Conservation (phyloP, 2,329 filamentous ascomycete genomes). For the Claviceps citrina region DNA sequence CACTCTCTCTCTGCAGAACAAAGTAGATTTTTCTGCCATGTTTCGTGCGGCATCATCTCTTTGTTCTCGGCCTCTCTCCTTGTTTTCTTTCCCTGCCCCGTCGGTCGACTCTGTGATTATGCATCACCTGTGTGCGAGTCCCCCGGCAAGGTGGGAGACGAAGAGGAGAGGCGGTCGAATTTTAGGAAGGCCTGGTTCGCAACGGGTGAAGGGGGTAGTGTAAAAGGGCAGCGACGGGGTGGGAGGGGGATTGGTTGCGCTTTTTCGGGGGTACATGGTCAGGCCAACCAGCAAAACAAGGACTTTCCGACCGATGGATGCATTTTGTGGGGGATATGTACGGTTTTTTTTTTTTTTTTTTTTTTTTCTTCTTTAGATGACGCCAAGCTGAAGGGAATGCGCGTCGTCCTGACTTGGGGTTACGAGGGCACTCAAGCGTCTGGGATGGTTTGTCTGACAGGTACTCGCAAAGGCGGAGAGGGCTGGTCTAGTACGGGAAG, state of each 20-base stretch:
- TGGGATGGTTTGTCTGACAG: not conserved
- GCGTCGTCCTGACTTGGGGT: not conserved
- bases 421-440: too few relatives aligned
- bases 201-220: too few relatives aligned
- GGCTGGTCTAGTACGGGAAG: not conserved
- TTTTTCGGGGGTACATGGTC: not conserved
- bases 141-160: not conserved
- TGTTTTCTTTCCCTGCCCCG: not conserved
- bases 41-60: slow-evolving; percentile 6
- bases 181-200: not conserved
- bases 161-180: not conserved
- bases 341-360: not conserved
- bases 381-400: not conserved
- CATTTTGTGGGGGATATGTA: not conserved
- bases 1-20: not conserved
- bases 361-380: not conserved
- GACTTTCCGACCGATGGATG: not conserved
- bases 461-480: not conserved
- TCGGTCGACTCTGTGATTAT: not conserved
- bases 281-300: not conserved
- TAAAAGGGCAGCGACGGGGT: not conserved
- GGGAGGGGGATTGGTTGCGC: not conserved
- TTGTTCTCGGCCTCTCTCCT: slow-evolving; percentile 2
- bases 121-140: not conserved
- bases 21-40: not conserved